Evolutionary conservation across 2,329 filamentous ascomycete genomes (phyloP).

Genomic region (Dothistroma pini): DNA sequence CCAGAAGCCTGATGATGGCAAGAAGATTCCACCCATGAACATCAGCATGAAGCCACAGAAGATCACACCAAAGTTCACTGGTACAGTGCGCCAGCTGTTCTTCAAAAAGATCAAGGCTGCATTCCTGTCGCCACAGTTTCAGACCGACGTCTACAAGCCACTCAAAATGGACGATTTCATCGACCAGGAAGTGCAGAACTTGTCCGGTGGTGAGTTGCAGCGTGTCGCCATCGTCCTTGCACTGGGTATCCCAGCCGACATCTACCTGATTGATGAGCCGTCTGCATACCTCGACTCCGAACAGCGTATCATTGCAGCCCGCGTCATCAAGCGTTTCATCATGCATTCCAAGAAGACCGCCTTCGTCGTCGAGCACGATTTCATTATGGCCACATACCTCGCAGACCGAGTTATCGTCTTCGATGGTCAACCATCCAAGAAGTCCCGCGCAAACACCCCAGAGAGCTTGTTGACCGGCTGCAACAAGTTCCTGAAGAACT

Average conservation of each 20-base stretch:
- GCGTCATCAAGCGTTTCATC: slow-evolving; percentile 99
- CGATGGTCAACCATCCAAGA: slow-evolving; percentile 84
- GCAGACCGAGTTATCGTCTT: slow-evolving; percentile 98
- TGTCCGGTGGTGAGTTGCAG: slow-evolving; percentile 99
- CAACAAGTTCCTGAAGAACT: slow-evolving; percentile 93
- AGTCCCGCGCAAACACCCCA: slow-evolving; percentile 82
- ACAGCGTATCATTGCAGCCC: slow-evolving; percentile 94
- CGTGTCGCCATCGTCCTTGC: slow-evolving; percentile 97
- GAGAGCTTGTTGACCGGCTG: slow-evolving; percentile 93
- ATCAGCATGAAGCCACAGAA: slow-evolving; percentile 99
- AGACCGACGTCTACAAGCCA: slow-evolving; percentile 99
- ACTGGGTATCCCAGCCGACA: slow-evolving; percentile 93
- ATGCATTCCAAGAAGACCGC: slow-evolving; percentile 99
- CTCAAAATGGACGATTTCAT: slow-evolving; percentile 99
- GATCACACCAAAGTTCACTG: slow-evolving; percentile 96
- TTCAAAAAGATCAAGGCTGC: slow-evolving; percentile 99
- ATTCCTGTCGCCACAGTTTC: slow-evolving; percentile 96
- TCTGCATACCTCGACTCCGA: slow-evolving; percentile 97
- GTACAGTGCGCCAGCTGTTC: slow-evolving; percentile 95
- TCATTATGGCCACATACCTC: slow-evolving; percentile 86
- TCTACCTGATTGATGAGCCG: slow-evolving; percentile 98
- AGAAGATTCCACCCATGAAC: slow-evolving; percentile 84
- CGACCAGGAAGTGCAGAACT: slow-evolving; percentile 97
- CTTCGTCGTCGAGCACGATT: slow-evolving; percentile 99
- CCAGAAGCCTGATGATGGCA: slow-evolving; percentile 79